These are phyloP conservation scores for Gastrolobium villosum DNA, from an alignment of 306 rosid genomes.

Conservation along the genomic window DNA sequence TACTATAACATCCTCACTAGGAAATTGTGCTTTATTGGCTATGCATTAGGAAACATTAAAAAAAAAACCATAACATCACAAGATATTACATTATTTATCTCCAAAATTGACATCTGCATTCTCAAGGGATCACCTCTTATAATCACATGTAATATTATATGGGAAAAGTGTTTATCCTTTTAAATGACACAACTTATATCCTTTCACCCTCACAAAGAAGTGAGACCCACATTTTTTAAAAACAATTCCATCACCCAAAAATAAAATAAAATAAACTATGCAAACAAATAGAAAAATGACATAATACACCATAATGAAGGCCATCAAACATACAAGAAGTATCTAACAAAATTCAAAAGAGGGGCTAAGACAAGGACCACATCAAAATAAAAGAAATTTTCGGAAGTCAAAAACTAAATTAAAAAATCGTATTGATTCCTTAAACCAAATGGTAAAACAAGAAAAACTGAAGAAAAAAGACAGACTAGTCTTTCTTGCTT, in stretches of 20 bases:
- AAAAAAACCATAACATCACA: too few species aligned
- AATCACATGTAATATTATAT: too few species aligned
- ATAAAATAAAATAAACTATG: neutral
- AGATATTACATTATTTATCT: too few species aligned
- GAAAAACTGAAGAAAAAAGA: neutral
- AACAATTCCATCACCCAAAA: neutral
- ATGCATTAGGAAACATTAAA: too few species aligned
- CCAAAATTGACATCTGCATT: too few species aligned
- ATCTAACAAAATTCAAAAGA: neutral
- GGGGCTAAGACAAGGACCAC: neutral
- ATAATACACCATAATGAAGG: slow-evolving; percentile 16
- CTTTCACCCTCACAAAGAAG: too few species aligned
- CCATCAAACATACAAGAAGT: neutral
- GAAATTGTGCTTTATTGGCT: too few species aligned
- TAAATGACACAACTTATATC: too few species aligned
- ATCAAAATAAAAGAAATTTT: neutral
- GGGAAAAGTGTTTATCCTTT: too few species aligned
- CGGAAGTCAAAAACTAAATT: neutral
- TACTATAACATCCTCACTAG: too few species aligned
- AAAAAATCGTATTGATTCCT: neutral
- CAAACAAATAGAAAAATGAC: neutral
- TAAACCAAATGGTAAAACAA: neutral
- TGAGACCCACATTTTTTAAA: too few species aligned
- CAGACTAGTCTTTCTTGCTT: neutral
- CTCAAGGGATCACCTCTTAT: too few species aligned